Evolutionary conservation across 2,329 filamentous ascomycete genomes (phyloP), one percentile per base, ranked within the genome.

Genomic region (Aspergillus fumigatiaffinis): DNA sequence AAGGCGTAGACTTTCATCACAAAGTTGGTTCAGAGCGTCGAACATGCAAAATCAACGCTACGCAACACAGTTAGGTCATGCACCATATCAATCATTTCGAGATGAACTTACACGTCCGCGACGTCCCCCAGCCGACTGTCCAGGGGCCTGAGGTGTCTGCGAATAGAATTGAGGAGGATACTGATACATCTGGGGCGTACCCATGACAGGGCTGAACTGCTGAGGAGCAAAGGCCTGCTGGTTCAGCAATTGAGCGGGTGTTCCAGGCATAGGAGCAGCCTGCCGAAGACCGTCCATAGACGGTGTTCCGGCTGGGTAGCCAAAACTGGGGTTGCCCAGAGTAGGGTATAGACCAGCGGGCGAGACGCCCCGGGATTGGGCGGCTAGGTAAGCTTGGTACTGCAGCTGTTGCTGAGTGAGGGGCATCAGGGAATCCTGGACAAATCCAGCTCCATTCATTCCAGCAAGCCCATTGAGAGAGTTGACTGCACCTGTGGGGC

Each of bases 321-420:
- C 76, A 49, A 78, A 78, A 35, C 71, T 75, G 52, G 74, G 70
- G 26, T 73, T 68, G 10, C 78, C 74, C 68, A 83, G 74, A 52
- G 70, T 71, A 2, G 74, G 73, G 59, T 82, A 82, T 55, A 79
- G 76, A 44, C 75, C 77, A 50, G 66, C 73, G 58, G 77, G 69
- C 12, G 76, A 72, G 41, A 77, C 69, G 4, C 76, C 75, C 23
- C 76, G 75, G 8, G 71, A 66, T 63, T 80, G 74, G 57, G 79
- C 66, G 48, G 80, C 79, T 25, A 84, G 71, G 64, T 83, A 79
- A 35, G 77, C 76, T 66, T 85, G 84, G 63, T 86, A 86, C 65
- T 86, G 84, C 29, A 83, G 67, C 63, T 83, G 80, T 56, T 82
- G 80, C 50, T 77, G 78, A 17, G 72, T 73, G 49, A 81, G 68